phyloP scores from a whole-genome alignment of 2,329 filamentous ascomycete genomes.

The Phialocephala sp. region DNA sequence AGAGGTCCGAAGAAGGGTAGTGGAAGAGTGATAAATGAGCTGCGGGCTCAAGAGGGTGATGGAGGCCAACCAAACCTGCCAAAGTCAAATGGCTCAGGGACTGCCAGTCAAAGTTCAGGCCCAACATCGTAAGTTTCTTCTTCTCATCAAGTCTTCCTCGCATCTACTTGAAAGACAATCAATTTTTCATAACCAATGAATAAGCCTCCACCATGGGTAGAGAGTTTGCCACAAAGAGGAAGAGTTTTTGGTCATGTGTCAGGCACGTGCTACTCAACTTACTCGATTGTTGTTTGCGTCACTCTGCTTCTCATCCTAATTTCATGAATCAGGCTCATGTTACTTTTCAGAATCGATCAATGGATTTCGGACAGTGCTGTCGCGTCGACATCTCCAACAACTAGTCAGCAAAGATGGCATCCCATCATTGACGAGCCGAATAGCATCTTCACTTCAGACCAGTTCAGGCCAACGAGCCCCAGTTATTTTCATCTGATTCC shows the following conservation, averaged over 20 bases:
- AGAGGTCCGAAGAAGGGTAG: constrained; percentile 67
- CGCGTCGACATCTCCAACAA: constrained; percentile 29
- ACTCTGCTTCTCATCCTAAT: neutral
- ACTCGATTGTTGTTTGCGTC: neutral
- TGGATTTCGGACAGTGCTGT: constrained; percentile 34
- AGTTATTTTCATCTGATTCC: constrained; percentile 55
- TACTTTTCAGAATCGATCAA: constrained; percentile 33
- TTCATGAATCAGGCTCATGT: constrained; percentile 6
- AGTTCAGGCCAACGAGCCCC: constrained; percentile 52
- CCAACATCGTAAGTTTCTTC: constrained; percentile 34
- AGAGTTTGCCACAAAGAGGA: neutral
- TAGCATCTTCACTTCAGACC: constrained; percentile 45
- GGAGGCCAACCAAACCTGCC: constrained; percentile 43
- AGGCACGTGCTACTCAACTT: neutral
- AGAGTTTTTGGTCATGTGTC: constrained; percentile 18
- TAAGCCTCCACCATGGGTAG: neutral
- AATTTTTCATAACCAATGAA: neutral
- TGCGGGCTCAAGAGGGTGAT: constrained; percentile 56
- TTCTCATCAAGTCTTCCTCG: neutral
- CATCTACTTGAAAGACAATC: neutral
- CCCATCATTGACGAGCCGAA: constrained; percentile 46
- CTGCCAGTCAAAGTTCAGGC: constrained; percentile 31
- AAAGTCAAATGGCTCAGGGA: constrained; percentile 38
- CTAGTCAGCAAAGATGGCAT: constrained; percentile 32
- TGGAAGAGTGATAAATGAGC: constrained; percentile 66